Evolutionary conservation across 768 basidiomycete species (phyloP), one percentile per base, ranked within the genome.

Genomic region (Boletus sp.): DNA sequence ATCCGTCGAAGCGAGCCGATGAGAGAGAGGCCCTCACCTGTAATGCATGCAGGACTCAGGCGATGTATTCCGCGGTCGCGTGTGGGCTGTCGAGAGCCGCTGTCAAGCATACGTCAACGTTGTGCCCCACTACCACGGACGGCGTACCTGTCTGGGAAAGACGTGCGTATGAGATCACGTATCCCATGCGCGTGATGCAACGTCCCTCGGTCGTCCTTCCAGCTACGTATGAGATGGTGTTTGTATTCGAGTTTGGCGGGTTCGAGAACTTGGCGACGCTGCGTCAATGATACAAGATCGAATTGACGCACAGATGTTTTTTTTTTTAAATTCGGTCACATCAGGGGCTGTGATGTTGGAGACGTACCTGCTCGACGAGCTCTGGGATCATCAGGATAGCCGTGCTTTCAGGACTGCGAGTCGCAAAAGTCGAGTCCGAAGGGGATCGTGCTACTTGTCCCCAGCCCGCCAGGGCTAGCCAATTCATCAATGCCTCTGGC

Each of bases 381-480:
- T 87, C 77, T 6, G 85, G 67, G 24, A 86, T 63, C 33, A 73
- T 80, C 82, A 87, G 80, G 12, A 90, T 68, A 11, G 77, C 72
- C 1, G 87, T 89, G 65, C 86, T 87, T 47, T 87, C 85, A 0
- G 87, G 87, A 1, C 82, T 81, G 35, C 76, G 74, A 33, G 77
- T 49, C 18, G 60, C 52, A 39, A 65, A 52, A 5, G 53, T 59
- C 58, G 55, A 60, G 62, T 57, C 59, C 55, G 58, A 54, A 64
- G 70, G 50, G 41, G 68, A 59, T 32, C 64, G 52, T 78, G 78
- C 9, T 80, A 77, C 10, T 80, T 83, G 65, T 24, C 94, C 92
- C 92, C 95, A 98, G 1, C 97, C 95, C n/a, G 93, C 87, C 17
- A 98, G 76, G 6, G 92, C 92, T 8, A 98, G 81, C 87, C 95